Percentiles rank a stretch among this genome's conserved stretches.
Evolutionary conservation across 129 eudicot species (phyloP).

Genomic region (Deinandra increscens): DNA sequence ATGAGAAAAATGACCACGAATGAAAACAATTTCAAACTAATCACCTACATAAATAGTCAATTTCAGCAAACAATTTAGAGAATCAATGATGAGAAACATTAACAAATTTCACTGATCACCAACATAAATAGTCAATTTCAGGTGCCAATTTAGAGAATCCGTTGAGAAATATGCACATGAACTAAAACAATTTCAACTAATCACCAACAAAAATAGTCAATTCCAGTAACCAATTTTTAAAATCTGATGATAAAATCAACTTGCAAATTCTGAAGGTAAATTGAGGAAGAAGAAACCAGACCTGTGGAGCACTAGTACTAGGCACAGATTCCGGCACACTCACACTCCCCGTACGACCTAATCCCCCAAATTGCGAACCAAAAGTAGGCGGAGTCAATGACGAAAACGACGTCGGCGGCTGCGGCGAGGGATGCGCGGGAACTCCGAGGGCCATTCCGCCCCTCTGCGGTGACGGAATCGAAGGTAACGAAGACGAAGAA

Average conservation of each 20-base stretch:
- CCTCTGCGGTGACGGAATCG: constrained; percentile 38
- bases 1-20: background rate
- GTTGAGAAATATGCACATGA: too few relatives aligned
- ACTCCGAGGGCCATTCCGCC: constrained; percentile 80
- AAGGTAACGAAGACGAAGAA: constrained; percentile 19
- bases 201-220: too few relatives aligned
- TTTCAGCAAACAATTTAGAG: too few relatives aligned
- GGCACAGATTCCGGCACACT: constrained; percentile 35
- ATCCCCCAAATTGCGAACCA: constrained; percentile 34
- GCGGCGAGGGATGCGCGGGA: constrained; percentile 58
- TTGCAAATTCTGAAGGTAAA: background rate
- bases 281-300: background rate
- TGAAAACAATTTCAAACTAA: too few relatives aligned
- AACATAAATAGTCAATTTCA: too few relatives aligned
- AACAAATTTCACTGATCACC: too few relatives aligned
- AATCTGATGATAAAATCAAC: too few relatives aligned
- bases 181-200: too few relatives aligned
- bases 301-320: constrained; percentile 39
- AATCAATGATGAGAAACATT: too few relatives aligned
- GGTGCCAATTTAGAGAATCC: too few relatives aligned
- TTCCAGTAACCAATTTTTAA: too few relatives aligned
- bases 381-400: constrained; percentile 39
- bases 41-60: too few relatives aligned
- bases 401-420: constrained; percentile 45
- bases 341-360: constrained; percentile 25